phyloP scores from a whole-genome alignment of 768 basidiomycete genomes.

The Macrocybe gigantea region DNA sequence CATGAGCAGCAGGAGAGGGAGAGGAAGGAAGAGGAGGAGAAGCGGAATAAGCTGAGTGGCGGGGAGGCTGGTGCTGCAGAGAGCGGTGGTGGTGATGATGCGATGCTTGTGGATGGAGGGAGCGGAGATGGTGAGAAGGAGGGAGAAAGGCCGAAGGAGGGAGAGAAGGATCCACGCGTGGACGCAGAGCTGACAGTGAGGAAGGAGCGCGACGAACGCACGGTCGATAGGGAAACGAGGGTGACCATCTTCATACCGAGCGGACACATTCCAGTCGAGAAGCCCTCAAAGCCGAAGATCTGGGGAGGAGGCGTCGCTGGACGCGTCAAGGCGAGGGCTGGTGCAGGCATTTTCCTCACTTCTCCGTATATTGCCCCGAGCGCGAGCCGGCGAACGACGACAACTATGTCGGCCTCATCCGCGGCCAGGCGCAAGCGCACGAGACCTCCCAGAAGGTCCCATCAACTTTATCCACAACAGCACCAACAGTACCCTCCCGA shows the following conservation, averaged over 20 bases:
- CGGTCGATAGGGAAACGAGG: conserved; percentile 37
- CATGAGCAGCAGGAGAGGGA: conserved; percentile 10
- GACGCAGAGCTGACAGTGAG: conserved; percentile 10
- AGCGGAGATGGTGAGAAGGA: conserved; percentile 10
- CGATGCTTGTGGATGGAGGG: conserved; percentile 4
- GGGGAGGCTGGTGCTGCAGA: conserved; percentile 11
- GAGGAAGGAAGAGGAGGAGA: conserved; percentile 7
- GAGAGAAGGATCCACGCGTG: not conserved
- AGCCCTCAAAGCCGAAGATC: conserved; percentile 49
- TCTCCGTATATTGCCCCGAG: not conserved
- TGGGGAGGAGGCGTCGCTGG: conserved; percentile 63
- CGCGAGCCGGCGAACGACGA: too few species aligned
- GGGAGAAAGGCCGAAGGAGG: conserved; percentile 10
- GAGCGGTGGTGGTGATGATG: conserved; percentile 9
- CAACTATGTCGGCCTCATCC: too few species aligned
- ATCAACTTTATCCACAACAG: not conserved
- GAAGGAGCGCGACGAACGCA: conserved; percentile 14
- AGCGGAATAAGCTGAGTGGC: conserved; percentile 1
- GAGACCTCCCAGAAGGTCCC: too few species aligned
- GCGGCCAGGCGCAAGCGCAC: too few species aligned
- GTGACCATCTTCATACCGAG: conserved; percentile 56
- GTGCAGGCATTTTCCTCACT: not conserved
- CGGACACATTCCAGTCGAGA: conserved; percentile 48
- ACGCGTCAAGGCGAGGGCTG: conserved; percentile 8
- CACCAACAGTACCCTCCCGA: conserved; percentile 6